phyloP scores from a whole-genome alignment of 2,329 filamentous ascomycete species.

The Aspergillus ochraceoroseus region DNA sequence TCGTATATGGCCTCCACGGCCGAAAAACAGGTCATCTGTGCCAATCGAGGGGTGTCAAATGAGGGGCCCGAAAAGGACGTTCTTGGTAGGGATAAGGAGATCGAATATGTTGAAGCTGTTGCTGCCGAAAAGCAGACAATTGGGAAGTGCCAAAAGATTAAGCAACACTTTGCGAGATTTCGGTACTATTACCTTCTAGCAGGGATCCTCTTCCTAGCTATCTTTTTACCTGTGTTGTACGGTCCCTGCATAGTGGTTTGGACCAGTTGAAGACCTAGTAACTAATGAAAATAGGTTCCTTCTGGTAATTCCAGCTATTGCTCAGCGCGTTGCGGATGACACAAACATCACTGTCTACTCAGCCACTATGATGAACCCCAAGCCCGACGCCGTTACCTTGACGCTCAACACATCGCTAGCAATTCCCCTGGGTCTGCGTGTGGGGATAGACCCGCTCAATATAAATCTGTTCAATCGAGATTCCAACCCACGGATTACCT shows the following conservation, averaged over 20 bases:
- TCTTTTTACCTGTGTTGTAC: constrained; percentile 26
- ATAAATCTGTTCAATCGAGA: constrained; percentile 44
- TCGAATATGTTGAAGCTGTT: constrained; percentile 14
- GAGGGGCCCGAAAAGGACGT: background rate
- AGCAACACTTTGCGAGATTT: constrained; percentile 19
- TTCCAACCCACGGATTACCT: constrained; percentile 23
- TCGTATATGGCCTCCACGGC: constrained; percentile 8
- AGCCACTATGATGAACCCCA: constrained; percentile 22
- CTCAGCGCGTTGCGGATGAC: constrained; percentile 23
- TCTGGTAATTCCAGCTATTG: constrained; percentile 23
- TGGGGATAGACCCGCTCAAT: constrained; percentile 32
- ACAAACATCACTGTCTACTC: constrained; percentile 21
- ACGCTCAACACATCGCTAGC: constrained; percentile 20
- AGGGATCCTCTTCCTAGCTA: constrained; percentile 22
- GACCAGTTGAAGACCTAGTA: constrained; percentile 8
- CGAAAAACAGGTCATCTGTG: constrained; percentile 4
- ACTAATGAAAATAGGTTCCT: constrained; percentile 18
- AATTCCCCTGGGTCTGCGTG: constrained; percentile 17
- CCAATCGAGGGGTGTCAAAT: constrained; percentile 2
- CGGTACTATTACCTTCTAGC: constrained; percentile 23
- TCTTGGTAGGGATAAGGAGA: background rate
- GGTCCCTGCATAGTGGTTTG: background rate
- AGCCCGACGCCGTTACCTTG: constrained; percentile 19
- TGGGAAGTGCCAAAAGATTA: constrained; percentile 1
- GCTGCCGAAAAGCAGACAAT: constrained; percentile 2